phyloP scores from a whole-genome alignment of 2,329 filamentous ascomycete species.

The Pyrenophora tritici-repentis region DNA sequence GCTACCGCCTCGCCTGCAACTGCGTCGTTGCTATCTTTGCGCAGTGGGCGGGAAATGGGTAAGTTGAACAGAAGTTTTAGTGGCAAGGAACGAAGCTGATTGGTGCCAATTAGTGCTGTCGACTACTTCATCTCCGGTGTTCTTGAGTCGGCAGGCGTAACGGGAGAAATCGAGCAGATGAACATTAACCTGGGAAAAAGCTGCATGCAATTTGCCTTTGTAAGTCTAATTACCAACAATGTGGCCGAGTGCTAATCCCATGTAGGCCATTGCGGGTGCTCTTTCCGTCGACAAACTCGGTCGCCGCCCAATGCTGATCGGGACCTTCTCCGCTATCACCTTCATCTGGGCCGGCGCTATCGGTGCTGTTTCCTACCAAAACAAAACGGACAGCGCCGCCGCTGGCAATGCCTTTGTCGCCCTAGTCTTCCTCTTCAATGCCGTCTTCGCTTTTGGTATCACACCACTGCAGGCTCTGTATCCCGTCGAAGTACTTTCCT shows the following conservation, averaged over 20 bases:
- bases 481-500: constrained; percentile 43
- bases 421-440: constrained; percentile 42
- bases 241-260: not conserved
- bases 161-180: constrained; percentile 37
- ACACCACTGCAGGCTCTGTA: constrained; percentile 45
- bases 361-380: constrained; percentile 21
- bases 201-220: constrained; percentile 42
- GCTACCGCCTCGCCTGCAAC: constrained; percentile 58
- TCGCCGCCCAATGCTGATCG: constrained; percentile 42
- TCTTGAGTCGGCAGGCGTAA: constrained; percentile 44
- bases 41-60: constrained; percentile 49
- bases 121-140: constrained; percentile 42
- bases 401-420: constrained; percentile 38
- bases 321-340: constrained; percentile 23
- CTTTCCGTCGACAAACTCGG: constrained; percentile 42
- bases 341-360: constrained; percentile 37
- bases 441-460: constrained; percentile 40
- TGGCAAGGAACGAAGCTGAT: not conserved
- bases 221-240: constrained; percentile 2
- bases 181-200: constrained; percentile 45
- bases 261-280: constrained; percentile 40
- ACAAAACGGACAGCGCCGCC: constrained; percentile 15
- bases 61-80: not conserved
- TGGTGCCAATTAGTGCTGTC: constrained; percentile 25
- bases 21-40: constrained; percentile 59